Conservation (phyloP, 805 yeast species). For the Candida vartiovaarae region DNA sequence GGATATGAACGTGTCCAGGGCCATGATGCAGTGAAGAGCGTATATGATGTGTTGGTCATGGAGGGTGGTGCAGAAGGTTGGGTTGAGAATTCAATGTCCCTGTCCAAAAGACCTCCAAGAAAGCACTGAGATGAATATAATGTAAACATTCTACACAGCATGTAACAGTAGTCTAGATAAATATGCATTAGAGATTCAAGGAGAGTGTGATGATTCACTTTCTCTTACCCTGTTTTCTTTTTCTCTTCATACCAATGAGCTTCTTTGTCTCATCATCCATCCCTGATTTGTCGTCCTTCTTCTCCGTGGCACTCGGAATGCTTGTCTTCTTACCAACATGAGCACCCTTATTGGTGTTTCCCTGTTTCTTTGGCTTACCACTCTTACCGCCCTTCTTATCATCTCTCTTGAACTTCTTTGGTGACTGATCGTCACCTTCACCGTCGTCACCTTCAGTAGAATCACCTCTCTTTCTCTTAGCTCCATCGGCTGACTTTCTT, state of each 20-base stretch:
- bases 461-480: slow-evolving; percentile 22
- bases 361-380: slow-evolving; percentile 27
- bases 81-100: slow-evolving; percentile 72
- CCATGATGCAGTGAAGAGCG: slow-evolving; percentile 19
- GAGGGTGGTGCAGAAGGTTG: slow-evolving; percentile 92
- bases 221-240: slow-evolving; percentile 46
- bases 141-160: background rate
- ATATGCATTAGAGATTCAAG: too few relatives aligned
- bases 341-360: slow-evolving; percentile 37
- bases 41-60: slow-evolving; percentile 55
- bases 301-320: background rate
- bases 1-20: slow-evolving; percentile 38
- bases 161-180: background rate
- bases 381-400: background rate
- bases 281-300: slow-evolving; percentile 26
- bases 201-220: slow-evolving; percentile 1
- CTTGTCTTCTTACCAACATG: slow-evolving; percentile 18
- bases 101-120: slow-evolving; percentile 66
- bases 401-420: slow-evolving; percentile 8
- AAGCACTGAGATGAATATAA: slow-evolving; percentile 41
- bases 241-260: slow-evolving; percentile 64
- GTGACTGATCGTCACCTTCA: slow-evolving; percentile 11
- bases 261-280: slow-evolving; percentile 51
- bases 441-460: slow-evolving; percentile 17
- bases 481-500: slow-evolving; percentile 25